Evolutionary conservation across 805 yeast genomes (phyloP).

Genomic region (Saccharomyces kudriavzevii): DNA sequence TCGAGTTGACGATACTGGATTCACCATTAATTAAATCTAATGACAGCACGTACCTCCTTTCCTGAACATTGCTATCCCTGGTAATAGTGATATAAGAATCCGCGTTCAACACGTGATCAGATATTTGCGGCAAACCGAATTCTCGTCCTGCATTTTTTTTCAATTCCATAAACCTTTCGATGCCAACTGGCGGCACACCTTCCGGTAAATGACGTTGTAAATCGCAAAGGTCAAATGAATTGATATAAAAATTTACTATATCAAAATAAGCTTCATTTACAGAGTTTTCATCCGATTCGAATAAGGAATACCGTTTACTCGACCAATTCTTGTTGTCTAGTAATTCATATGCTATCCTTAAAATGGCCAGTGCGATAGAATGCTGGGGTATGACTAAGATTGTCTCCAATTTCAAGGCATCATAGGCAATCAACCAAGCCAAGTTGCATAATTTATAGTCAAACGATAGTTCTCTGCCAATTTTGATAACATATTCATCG

Average conservation of each 20-base stretch:
- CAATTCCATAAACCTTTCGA: slow-evolving; percentile 33
- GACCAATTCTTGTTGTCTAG: slow-evolving; percentile 23
- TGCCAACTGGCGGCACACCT: slow-evolving; percentile 13
- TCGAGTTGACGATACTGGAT: background rate
- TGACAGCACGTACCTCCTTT: slow-evolving; percentile 43
- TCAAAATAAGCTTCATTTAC: slow-evolving; percentile 46
- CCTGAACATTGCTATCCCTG: slow-evolving; percentile 34
- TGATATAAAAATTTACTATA: slow-evolving; percentile 52
- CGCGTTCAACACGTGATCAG: slow-evolving; percentile 28
- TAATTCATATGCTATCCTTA: slow-evolving; percentile 52
- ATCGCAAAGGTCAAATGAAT: slow-evolving; percentile 44
- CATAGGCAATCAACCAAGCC: slow-evolving; percentile 74
- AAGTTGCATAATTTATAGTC: slow-evolving; percentile 42
- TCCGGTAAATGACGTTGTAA: slow-evolving; percentile 36
- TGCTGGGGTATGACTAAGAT: slow-evolving; percentile 67
- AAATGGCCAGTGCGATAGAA: slow-evolving; percentile 59
- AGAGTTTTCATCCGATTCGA: slow-evolving; percentile 28
- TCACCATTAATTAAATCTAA: slow-evolving; percentile 15
- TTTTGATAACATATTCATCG: slow-evolving; percentile 59
- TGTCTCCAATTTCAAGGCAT: slow-evolving; percentile 60
- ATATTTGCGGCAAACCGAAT: slow-evolving; percentile 23
- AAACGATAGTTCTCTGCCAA: slow-evolving; percentile 42
- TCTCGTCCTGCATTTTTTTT: slow-evolving; percentile 40
- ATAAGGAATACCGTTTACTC: slow-evolving; percentile 14
- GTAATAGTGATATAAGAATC: slow-evolving; percentile 40